Evolutionary conservation across 2,329 filamentous ascomycete genomes (phyloP).

Genomic region (Epichloe baconii): DNA sequence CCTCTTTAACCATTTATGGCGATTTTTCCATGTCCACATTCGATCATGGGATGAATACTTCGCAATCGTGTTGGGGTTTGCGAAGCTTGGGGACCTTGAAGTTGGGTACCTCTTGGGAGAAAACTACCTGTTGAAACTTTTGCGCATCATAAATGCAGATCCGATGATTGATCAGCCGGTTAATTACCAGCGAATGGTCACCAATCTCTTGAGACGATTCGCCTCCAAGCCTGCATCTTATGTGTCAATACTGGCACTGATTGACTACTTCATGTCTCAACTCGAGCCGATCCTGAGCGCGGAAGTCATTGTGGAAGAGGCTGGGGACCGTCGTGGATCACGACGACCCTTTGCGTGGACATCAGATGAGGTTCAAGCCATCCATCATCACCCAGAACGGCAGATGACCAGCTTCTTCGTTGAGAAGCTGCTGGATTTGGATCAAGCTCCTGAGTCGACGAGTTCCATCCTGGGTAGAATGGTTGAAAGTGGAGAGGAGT

Average conservation of each 20-base stretch:
- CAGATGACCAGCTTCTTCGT: slow-evolving; percentile 38
- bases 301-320: slow-evolving; percentile 24
- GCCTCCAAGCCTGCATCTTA: slow-evolving; percentile 40
- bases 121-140: slow-evolving; percentile 44
- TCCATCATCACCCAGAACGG: slow-evolving; percentile 26
- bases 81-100: slow-evolving; percentile 46
- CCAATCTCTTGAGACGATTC: slow-evolving; percentile 35
- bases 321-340: slow-evolving; percentile 25
- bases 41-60: slow-evolving; percentile 71
- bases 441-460: slow-evolving; percentile 40
- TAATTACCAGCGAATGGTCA: slow-evolving; percentile 44
- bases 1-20: slow-evolving; percentile 45
- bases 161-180: slow-evolving; percentile 32
- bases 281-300: slow-evolving; percentile 26
- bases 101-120: slow-evolving; percentile 44
- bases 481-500: slow-evolving; percentile 34
- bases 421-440: slow-evolving; percentile 51
- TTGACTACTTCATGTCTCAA: slow-evolving; percentile 30
- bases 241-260: slow-evolving; percentile 36
- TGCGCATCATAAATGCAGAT: slow-evolving; percentile 52
- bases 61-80: slow-evolving; percentile 53
- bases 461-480: slow-evolving; percentile 45
- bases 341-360: slow-evolving; percentile 30
- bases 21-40: slow-evolving; percentile 45
- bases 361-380: slow-evolving; percentile 29